Base-by-base conservation (phyloP, 352 stramenopile species). In the Phytopythium cucurbitacearum region DNA sequence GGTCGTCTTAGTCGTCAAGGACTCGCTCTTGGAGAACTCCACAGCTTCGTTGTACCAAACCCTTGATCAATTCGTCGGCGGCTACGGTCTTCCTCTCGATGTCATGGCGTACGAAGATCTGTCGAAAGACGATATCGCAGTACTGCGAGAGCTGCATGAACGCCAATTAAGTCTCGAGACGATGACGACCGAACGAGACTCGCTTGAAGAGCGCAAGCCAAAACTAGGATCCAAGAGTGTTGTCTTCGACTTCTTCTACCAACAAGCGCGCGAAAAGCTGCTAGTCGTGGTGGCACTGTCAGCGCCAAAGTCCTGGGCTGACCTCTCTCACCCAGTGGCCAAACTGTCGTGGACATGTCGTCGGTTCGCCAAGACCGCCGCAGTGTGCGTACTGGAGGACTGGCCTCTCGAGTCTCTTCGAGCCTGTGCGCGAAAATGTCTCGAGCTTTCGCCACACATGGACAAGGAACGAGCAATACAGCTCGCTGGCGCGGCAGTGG, bases 1-100 rank as follows among this genome's bases (percentile, higher is more conserved):
- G 0, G 32, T 77, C 2, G 74, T 93, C 11, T 63, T 91, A 11
- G 67, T 91, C 21, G 50, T 91, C 16, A 85, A 91, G 39, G 75
- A 89, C 45, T 16, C 42, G 5, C 57, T 57, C 21, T 51, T 85
- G 8, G 44, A 61, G 13, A 28, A 28, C 21, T 37, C 64, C 28
- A 39, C 57, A 2, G 51, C 55, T 0, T 71, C 73, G 47, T 21
- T 40, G 12, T 85, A 87, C 21, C 71, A 59, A 7, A 51, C 62
- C 10, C 37, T 90, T 11, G 73, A 85, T 56, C 58, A 62, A 15
- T 78, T 83, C 45, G 53, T 90, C 4, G 69, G 64, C 13, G 79
- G 73, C 0, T 52, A 62, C 28, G 68, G 61, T 28, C 38, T 82
- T 3, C 60, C 63, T 2, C 57, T 62, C 1, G 68, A 87, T 4